A percentile compares a stretch with the other conserved stretches of the same genome.
These are phyloP conservation scores for Oryza australiensis DNA, from an alignment of 176 grass and related monocot species.

Conservation along the genomic window DNA sequence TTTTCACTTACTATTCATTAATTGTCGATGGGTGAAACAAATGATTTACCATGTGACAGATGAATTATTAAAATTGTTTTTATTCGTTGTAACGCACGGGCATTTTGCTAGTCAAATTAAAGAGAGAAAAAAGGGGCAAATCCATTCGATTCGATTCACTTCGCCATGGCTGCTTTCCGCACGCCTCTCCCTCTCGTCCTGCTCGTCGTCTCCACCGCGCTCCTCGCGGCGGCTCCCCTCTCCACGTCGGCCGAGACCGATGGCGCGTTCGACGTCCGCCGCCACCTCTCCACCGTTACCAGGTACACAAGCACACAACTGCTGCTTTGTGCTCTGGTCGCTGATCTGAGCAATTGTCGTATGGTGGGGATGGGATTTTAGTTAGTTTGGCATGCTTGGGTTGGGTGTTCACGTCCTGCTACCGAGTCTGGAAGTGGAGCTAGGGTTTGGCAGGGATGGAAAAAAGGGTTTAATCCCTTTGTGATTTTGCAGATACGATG, in stretches of 20 bases:
- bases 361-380: neutral
- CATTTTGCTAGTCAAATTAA: no score
- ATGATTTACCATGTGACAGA: no score
- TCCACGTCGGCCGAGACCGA: slow-evolving; percentile 10
- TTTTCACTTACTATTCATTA: no score
- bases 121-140: neutral
- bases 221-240: slow-evolving; percentile 38
- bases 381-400: neutral
- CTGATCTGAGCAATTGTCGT: slow-evolving; percentile 17
- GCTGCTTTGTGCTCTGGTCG: neutral
- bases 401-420: neutral
- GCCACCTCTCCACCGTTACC: slow-evolving; percentile 94
- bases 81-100: no score
- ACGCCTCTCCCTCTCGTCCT: neutral
- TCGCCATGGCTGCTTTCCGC: slow-evolving; percentile 38
- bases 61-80: no score
- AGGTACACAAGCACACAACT: slow-evolving; percentile 39
- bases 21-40: no score
- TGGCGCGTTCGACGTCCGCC: slow-evolving; percentile 68
- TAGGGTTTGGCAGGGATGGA: neutral
- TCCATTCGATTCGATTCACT: no score
- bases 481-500: slow-evolving; percentile 65
- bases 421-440: neutral
- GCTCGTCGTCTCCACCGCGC: slow-evolving; percentile 32
- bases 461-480: neutral